Evolutionary conservation across 805 yeast species (phyloP), one percentile per base, ranked within the genome.

Genomic region (Wickerhamomyces chambardii): DNA sequence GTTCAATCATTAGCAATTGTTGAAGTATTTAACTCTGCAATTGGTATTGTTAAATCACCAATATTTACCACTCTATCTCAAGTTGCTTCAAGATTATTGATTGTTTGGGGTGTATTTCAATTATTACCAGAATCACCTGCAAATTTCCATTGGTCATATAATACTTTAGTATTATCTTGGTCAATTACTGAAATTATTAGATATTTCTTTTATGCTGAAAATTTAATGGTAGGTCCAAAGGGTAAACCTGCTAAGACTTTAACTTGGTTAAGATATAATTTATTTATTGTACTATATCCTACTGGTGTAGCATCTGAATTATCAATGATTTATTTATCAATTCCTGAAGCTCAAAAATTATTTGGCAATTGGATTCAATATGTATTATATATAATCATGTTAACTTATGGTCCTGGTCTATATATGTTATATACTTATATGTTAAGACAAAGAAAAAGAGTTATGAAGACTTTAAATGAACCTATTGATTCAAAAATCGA

Each of bases 131-230:
- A 71, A 15, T 70, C 84, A 0, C 82, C 81, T 15, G 86, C 86
- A 21, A 67, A 70, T 45, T 35, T 46, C 45, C 68, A 66, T 44
- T 65, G 76, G 73, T 66, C 73, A 14, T 89, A 81, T 56, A 58
- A 78, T 37, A 64, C 90, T 1, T 69, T 90, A 55, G 66, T 78
- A 32, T 46, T 76, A 30, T 87, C 96, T 11, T 92, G 98, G 98
- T 75, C 92, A n/a, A 48, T 84, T 35, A 85, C 97, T n/a, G 98
- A 92, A 59, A 70, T 85, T 31, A 79, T 89, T 38, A 72, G 98
- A 55, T 92, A 92, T 60, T 71, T 85, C 30, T 92, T 75, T 63
- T 94, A 92, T 54, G 89, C 94, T 7, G 68, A 80, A 36, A 77
- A 77, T 45, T 58, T 83, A 41, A 53, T 57, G 18, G 63, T 68